A percentile compares a stretch with the other conserved stretches of the same genome.
phyloP scores from a whole-genome alignment of 2,329 filamentous ascomycete genomes.

The Penicillium rolfsii region DNA sequence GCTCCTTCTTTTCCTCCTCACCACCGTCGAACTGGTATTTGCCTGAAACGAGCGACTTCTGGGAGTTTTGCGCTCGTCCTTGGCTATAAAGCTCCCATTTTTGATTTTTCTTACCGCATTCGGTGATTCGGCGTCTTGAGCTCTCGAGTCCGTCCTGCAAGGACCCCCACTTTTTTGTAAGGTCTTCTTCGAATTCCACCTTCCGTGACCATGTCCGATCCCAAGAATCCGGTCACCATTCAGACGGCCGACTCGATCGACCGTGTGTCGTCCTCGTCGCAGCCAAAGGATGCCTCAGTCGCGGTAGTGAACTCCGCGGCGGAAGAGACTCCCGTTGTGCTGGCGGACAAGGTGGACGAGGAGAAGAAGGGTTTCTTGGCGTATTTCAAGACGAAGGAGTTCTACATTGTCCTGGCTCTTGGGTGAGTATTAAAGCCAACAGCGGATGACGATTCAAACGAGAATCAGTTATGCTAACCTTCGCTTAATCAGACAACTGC shows the following conservation, averaged over 20 bases:
- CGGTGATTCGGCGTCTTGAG: constrained; percentile 1
- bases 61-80: constrained; percentile 60
- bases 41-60: constrained; percentile 56
- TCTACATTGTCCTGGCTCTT: constrained; percentile 79
- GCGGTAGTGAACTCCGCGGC: constrained; percentile 21
- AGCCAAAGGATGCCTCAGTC: constrained; percentile 24
- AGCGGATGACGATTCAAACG: not conserved
- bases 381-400: constrained; percentile 82
- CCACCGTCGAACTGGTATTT: constrained; percentile 13
- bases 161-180: constrained; percentile 18
- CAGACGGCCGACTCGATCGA: constrained; percentile 21
- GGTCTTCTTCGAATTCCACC: constrained; percentile 9
- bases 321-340: constrained; percentile 21
- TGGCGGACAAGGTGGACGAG: constrained; percentile 45
- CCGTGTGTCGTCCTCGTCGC: constrained; percentile 19
- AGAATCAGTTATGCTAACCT: not conserved
- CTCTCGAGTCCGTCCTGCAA: not conserved
- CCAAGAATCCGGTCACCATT: constrained; percentile 31
- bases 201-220: constrained; percentile 32
- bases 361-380: constrained; percentile 59
- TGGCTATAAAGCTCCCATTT: constrained; percentile 52
- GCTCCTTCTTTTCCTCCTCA: constrained; percentile 11
- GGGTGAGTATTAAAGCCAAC: constrained; percentile 55
- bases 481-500: constrained; percentile 63
- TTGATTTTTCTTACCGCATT: not conserved